Evolutionary conservation across 495 filamentous ascomycete genomes (phyloP).

Genomic region (Patellaria atrata): DNA sequence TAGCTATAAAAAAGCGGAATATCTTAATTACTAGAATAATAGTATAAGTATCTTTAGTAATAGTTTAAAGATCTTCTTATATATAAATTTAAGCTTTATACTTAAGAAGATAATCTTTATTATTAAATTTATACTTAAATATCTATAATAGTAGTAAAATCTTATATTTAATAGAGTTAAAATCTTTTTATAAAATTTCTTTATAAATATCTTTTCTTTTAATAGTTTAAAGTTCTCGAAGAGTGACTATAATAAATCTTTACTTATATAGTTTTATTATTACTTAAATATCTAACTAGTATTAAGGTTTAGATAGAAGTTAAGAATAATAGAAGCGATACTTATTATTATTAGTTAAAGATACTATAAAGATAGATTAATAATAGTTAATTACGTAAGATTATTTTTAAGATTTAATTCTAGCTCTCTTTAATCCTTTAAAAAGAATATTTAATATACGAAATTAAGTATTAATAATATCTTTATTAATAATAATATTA

Average conservation of each 20-base stretch:
- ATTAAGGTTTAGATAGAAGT: not conserved
- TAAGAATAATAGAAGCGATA: not conserved
- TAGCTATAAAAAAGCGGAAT: conserved; percentile 5
- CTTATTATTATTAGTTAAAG: too few relatives aligned
- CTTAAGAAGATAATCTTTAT: conserved; percentile 7
- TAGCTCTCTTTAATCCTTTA: too few relatives aligned
- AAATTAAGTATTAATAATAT: too few relatives aligned
- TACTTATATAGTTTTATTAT: conserved; percentile 1
- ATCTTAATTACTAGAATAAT: conserved; percentile 4
- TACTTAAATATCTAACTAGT: not conserved
- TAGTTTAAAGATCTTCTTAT: conserved; percentile 5
- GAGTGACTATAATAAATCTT: conserved; percentile 1
- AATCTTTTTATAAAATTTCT: conserved; percentile 1
- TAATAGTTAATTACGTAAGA: too few relatives aligned
- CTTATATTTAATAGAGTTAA: conserved; percentile 1
- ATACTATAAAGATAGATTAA: too few relatives aligned
- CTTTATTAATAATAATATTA: too few relatives aligned
- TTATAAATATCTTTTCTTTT: conserved; percentile 1
- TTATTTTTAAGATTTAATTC: too few relatives aligned
- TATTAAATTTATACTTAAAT: conserved; percentile 14
- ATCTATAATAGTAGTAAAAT: conserved; percentile 13
- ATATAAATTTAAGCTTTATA: conserved; percentile 8
- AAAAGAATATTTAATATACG: too few relatives aligned
- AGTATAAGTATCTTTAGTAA: conserved; percentile 4
- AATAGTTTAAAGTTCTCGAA: not conserved